Percentiles rank a stretch among this genome's conserved stretches.
These are phyloP conservation scores for Botrytis aclada DNA, from an alignment of 2,329 filamentous ascomycete genomes.

Conservation along the genomic window DNA sequence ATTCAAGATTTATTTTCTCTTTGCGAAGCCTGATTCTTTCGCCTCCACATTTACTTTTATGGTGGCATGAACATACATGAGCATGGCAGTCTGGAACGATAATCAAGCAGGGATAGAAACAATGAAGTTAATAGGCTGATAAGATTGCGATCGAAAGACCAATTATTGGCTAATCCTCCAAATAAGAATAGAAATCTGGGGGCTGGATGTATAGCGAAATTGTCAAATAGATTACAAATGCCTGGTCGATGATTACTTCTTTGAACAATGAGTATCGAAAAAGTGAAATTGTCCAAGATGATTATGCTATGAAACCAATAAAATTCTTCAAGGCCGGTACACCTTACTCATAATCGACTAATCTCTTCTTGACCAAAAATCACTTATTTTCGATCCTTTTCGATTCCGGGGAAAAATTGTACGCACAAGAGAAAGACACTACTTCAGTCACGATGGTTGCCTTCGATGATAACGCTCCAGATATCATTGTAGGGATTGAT, in stretches of 20 bases:
- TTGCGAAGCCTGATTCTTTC: neutral
- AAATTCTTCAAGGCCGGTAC: neutral
- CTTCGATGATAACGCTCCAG: neutral
- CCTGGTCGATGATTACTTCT: neutral
- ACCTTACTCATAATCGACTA: neutral
- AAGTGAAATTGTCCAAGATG: neutral
- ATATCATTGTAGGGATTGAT: slow-evolving; percentile 23
- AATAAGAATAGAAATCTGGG: neutral
- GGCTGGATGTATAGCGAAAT: neutral
- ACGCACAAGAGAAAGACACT: neutral
- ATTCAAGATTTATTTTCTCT: neutral
- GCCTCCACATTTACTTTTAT: neutral
- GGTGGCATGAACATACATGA: neutral
- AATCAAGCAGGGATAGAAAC: neutral
- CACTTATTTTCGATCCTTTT: neutral
- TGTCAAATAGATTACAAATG: neutral
- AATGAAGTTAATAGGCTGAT: no score
- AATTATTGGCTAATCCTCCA: neutral
- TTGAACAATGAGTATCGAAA: neutral
- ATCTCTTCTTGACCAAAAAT: neutral
- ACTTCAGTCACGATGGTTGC: neutral
- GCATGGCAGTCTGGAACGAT: neutral
- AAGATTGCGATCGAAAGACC: neutral
- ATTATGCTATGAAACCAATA: neutral
- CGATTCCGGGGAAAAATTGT: neutral